phyloP scores from a whole-genome alignment of 164 flowering plant genomes.

The Euptelea pleiosperma region DNA sequence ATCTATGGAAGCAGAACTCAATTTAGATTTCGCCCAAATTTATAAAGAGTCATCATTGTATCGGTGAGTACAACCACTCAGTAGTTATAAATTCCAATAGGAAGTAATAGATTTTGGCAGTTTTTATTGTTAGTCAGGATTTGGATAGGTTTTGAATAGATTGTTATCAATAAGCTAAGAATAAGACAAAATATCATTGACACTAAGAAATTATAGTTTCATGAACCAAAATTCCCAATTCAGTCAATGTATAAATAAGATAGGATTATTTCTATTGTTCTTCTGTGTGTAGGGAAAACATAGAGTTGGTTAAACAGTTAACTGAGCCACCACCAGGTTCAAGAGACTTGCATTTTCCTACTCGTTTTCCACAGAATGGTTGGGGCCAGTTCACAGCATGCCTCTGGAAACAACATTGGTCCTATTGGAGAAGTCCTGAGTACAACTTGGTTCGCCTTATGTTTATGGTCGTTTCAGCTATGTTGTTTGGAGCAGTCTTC shows the following conservation, averaged over 20 bases:
- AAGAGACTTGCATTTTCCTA: conserved; percentile 34
- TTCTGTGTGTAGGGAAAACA: conserved; percentile 11
- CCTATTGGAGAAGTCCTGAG: conserved; percentile 59
- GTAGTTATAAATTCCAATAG: too few relatives aligned
- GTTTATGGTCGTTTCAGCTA: conserved; percentile 19
- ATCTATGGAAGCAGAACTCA: conserved; percentile 36
- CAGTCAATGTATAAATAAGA: too few relatives aligned
- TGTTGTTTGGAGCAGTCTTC: conserved; percentile 31
- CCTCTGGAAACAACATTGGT: conserved; percentile 54
- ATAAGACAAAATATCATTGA: too few relatives aligned
- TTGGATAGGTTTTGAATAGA: too few relatives aligned
- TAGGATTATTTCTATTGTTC: too few relatives aligned
- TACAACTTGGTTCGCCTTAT: conserved; percentile 33
- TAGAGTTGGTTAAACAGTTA: conserved; percentile 17
- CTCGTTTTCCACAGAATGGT: conserved; percentile 36
- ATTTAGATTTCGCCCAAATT: conserved; percentile 38
- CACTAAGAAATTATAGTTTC: too few relatives aligned
- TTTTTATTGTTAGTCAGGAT: too few relatives aligned
- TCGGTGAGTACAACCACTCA: conserved; percentile 24
- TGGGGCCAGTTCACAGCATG: conserved; percentile 47
- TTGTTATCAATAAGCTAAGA: too few relatives aligned
- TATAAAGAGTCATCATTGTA: conserved; percentile 37
- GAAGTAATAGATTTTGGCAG: too few relatives aligned
- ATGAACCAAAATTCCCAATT: too few relatives aligned
- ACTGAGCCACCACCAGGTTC: conserved; percentile 38